Evolutionary conservation across 2,329 filamentous ascomycete species (phyloP).

Genomic region (Xylaria sp.): DNA sequence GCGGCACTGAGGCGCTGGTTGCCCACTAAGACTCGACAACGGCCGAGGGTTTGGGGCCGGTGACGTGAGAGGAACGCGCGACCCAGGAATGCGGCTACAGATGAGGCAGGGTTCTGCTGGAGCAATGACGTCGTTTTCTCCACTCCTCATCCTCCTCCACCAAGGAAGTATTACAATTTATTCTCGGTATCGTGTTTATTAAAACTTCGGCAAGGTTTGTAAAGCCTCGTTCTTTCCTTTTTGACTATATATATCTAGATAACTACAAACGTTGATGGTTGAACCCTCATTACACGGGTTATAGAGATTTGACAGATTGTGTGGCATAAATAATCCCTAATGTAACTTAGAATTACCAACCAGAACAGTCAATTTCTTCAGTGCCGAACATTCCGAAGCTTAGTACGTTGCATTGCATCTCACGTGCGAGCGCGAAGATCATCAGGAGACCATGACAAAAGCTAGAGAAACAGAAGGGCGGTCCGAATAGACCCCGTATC

Average conservation of each 20-base stretch:
- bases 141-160: not conserved
- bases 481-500: constrained; percentile 8
- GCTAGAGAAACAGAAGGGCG: constrained; percentile 3
- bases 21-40: constrained; percentile 1
- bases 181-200: not conserved
- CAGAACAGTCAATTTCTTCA: not conserved
- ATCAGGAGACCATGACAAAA: not conserved
- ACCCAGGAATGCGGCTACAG: constrained; percentile 19
- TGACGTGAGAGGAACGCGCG: constrained; percentile 25
- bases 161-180: not conserved
- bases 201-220: too few species aligned
- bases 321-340: not conserved
- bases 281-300: not conserved
- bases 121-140: constrained; percentile 21
- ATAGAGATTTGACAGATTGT: not conserved
- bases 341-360: not conserved
- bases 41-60: not conserved
- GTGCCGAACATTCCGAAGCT: constrained; percentile 25
- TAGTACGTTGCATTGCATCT: constrained; percentile 5
- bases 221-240: not conserved
- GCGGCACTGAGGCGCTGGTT: constrained; percentile 1
- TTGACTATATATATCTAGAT: not conserved
- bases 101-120: constrained; percentile 13
- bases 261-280: not conserved
- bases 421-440: constrained; percentile 10